Percentiles rank a stretch among this genome's conserved stretches.
Conservation (phyloP, 169 alveolate genomes). For the Perkinsus marinus region DNA sequence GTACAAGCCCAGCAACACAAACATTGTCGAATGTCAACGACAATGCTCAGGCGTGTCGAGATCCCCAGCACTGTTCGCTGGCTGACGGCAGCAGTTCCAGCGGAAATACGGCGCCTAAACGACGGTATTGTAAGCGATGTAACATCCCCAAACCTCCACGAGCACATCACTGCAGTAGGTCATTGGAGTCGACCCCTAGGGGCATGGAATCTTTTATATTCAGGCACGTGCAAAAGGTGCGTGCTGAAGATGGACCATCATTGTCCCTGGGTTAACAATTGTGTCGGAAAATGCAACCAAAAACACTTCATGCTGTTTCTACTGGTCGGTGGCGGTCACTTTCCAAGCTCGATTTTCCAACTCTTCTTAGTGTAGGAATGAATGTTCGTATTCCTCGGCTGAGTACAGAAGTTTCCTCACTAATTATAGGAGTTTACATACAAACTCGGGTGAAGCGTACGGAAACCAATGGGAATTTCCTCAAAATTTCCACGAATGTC, state of each 20-base stretch:
- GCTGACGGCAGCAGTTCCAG: background rate
- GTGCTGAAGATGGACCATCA: constrained; percentile 74
- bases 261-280: constrained; percentile 73
- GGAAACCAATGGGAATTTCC: background rate
- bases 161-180: background rate
- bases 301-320: constrained; percentile 49
- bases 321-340: too few species aligned
- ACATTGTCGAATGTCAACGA: background rate
- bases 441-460: too few species aligned
- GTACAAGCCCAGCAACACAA: background rate
- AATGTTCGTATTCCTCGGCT: too few species aligned
- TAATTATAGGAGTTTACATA: too few species aligned
- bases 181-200: background rate
- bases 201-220: background rate
- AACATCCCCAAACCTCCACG: background rate
- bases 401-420: too few species aligned
- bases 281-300: constrained; percentile 69
- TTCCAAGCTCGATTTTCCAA: too few species aligned
- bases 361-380: too few species aligned
- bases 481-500: background rate
- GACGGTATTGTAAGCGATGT: background rate
- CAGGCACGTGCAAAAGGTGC: constrained; percentile 50
- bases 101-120: background rate
- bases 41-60: background rate
- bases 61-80: background rate